phyloP scores from a whole-genome alignment of 164 flowering plant species.

The Liquidambar formosana region DNA sequence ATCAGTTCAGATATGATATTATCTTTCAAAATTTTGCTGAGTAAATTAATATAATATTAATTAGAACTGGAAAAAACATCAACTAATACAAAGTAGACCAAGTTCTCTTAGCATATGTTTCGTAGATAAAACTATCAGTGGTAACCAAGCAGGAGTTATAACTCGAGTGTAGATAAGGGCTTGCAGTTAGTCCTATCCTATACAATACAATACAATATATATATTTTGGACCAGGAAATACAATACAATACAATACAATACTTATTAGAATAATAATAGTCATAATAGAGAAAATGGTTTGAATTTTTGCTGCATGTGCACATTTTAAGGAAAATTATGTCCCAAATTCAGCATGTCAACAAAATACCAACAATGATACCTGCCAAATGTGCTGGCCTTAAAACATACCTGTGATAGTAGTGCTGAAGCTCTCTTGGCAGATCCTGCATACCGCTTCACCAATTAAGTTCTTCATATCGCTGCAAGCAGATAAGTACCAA shows the following conservation, averaged over 20 bases:
- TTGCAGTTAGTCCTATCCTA: too few relatives aligned
- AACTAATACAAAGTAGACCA: not conserved
- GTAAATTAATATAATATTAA: not conserved
- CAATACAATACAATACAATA: too few relatives aligned
- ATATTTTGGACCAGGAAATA: too few relatives aligned
- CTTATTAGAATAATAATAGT: too few relatives aligned
- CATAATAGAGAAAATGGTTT: too few relatives aligned
- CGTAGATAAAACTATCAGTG: too few relatives aligned
- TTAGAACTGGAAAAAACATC: not conserved
- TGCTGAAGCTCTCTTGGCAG: slow-evolving; percentile 84
- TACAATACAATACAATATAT: too few relatives aligned
- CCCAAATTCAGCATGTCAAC: not conserved
- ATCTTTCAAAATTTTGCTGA: not conserved
- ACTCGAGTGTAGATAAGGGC: too few relatives aligned
- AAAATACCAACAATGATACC: not conserved
- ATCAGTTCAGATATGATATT: not conserved
- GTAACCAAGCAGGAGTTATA: too few relatives aligned
- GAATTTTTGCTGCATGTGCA: too few relatives aligned
- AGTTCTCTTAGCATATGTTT: not conserved
- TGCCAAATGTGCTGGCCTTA: not conserved
- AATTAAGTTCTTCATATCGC: slow-evolving; percentile 78
- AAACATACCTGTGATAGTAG: slow-evolving; percentile 55
- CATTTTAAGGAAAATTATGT: not conserved
- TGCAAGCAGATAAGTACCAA: slow-evolving; percentile 28
- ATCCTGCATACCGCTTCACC: slow-evolving; percentile 81